phyloP scores from a whole-genome alignment of 2,329 filamentous ascomycete species.

The Colletotrichum tropicale region DNA sequence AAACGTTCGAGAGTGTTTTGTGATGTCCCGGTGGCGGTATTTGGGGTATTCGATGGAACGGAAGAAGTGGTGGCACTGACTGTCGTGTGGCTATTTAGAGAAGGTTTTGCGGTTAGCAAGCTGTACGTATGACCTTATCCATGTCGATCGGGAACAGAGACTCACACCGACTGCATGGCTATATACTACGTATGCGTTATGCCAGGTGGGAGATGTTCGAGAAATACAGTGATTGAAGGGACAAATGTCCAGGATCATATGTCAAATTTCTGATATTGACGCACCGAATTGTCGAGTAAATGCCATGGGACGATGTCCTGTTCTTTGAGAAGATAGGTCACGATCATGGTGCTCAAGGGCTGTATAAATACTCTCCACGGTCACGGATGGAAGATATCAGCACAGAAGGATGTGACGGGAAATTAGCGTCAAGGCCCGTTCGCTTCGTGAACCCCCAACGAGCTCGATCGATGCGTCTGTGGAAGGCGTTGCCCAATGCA shows the following conservation, averaged over 20 bases:
- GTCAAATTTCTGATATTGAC: not conserved
- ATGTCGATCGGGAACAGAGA: not conserved
- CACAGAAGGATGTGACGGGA: not conserved
- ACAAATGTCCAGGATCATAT: too few relatives aligned
- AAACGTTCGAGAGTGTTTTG: not conserved
- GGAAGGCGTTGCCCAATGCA: not conserved
- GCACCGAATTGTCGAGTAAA: fast-evolving
- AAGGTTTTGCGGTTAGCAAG: not conserved
- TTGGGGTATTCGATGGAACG: not conserved
- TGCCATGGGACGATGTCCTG: not conserved
- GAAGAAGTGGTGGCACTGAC: not conserved
- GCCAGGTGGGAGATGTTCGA: not conserved
- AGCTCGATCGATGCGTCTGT: not conserved
- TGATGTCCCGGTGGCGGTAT: fast-evolving
- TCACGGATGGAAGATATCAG: not conserved
- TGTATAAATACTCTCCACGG: not conserved
- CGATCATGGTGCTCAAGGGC: not conserved
- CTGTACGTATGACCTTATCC: too few relatives aligned
- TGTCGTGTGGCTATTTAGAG: not conserved
- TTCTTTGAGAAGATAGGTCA: not conserved
- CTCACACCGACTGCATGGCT: not conserved
- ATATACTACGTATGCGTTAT: not conserved
- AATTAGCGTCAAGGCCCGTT: not conserved
- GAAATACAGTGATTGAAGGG: not conserved
- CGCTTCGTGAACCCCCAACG: not conserved